Evolutionary conservation across 495 filamentous ascomycete genomes (phyloP).

Genomic region (Neurospora sp.): DNA sequence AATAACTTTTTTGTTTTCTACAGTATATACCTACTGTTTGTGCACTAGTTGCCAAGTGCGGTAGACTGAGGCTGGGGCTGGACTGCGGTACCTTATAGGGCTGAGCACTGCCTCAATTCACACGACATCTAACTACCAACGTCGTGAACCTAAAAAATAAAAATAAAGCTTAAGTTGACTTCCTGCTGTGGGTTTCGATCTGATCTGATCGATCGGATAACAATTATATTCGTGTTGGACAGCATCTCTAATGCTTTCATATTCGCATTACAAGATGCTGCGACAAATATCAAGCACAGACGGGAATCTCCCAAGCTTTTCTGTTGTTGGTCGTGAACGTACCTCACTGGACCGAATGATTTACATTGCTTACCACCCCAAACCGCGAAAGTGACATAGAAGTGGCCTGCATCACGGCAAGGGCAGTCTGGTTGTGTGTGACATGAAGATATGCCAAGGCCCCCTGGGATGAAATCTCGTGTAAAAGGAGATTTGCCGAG

Average conservation of each 20-base stretch:
- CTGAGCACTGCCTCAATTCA: neutral
- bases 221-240: neutral
- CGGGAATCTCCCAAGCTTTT: too few species aligned
- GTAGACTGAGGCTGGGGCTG: neutral
- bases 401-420: neutral
- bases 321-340: neutral
- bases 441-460: neutral
- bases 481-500: neutral
- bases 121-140: neutral
- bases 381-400: neutral
- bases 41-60: neutral
- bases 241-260: neutral
- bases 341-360: neutral
- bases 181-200: neutral
- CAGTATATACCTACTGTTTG: neutral
- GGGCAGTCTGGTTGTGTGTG: neutral
- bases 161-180: neutral
- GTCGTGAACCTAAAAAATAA: neutral
- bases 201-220: neutral
- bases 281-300: neutral
- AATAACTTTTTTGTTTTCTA: neutral
- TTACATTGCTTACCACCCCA: neutral
- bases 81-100: neutral
- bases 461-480: neutral
- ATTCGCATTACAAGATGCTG: neutral